phyloP scores from a whole-genome alignment of 2,329 filamentous ascomycete species.

The Coleophoma cylindrospora region DNA sequence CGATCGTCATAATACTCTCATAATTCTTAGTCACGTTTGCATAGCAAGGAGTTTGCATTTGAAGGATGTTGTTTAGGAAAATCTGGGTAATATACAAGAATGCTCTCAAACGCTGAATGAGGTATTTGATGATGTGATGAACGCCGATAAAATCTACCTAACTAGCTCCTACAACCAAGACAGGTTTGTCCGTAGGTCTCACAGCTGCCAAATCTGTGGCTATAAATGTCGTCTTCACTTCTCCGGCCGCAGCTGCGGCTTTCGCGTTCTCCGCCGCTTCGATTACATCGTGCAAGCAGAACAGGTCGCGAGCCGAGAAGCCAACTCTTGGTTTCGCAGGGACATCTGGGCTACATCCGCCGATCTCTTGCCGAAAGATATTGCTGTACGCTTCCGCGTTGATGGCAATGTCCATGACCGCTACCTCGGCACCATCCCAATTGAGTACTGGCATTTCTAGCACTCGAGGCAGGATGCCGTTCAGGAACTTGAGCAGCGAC shows the following conservation, averaged over 20 bases:
- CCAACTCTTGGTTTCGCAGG: slow-evolving; percentile 10
- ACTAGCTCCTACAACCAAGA: not conserved
- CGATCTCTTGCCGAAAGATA: slow-evolving; percentile 58
- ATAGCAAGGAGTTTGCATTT: not conserved
- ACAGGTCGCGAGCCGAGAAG: slow-evolving; percentile 17
- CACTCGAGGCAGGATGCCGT: slow-evolving; percentile 38
- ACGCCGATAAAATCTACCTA: not conserved
- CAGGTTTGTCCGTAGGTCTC: not conserved
- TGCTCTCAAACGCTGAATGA: not conserved
- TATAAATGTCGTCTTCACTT: too few relatives aligned
- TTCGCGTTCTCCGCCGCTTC: not conserved
- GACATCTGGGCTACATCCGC: slow-evolving; percentile 47
- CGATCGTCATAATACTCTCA: not conserved
- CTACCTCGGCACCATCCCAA: slow-evolving; percentile 54
- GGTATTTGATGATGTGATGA: not conserved
- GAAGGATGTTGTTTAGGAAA: not conserved
- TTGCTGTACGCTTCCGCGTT: slow-evolving; percentile 47
- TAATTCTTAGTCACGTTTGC: not conserved
- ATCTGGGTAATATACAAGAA: not conserved
- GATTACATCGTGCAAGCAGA: slow-evolving; percentile 18
- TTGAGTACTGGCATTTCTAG: slow-evolving; percentile 52
- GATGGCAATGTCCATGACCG: slow-evolving; percentile 33
- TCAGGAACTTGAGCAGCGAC: slow-evolving; percentile 45
- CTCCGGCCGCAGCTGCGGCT: not conserved
- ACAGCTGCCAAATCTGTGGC: not conserved